Percentiles rank a stretch among this genome's conserved stretches.
phyloP scores from a whole-genome alignment of 2,329 filamentous ascomycete genomes.

The Exserohilum rostratum region DNA sequence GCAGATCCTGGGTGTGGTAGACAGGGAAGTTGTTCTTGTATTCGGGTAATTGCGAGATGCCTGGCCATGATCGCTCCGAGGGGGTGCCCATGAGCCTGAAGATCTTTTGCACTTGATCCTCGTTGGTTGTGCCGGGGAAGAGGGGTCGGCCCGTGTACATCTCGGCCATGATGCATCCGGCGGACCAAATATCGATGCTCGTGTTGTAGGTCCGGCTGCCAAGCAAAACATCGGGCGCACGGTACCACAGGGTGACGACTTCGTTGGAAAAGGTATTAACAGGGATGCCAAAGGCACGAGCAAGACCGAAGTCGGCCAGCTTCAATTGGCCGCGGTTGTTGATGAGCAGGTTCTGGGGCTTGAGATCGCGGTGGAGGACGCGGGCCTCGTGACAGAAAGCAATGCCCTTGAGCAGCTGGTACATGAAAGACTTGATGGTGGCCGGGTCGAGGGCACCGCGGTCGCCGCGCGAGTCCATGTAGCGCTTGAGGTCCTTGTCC shows the following conservation, averaged over 20 bases:
- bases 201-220: constrained; percentile 97
- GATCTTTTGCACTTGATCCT: constrained; percentile 95
- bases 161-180: constrained; percentile 99
- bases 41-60: constrained; percentile 93
- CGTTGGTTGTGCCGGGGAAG: constrained; percentile 97
- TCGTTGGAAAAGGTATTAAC: constrained; percentile 99
- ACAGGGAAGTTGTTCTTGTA: constrained; percentile 96
- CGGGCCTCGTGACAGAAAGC: constrained; percentile 98
- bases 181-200: constrained; percentile 99
- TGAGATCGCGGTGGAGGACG: constrained; percentile 92
- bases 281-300: constrained; percentile 92
- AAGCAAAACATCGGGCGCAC: constrained; percentile 91
- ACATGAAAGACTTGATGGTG: constrained; percentile 99
- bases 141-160: constrained; percentile 97
- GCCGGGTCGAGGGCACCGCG: constrained; percentile 84
- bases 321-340: constrained; percentile 90
- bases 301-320: constrained; percentile 91
- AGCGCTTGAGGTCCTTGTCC: constrained; percentile 98
- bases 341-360: constrained; percentile 95
- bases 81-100: constrained; percentile 99
- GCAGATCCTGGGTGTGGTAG: constrained; percentile 89
- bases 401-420: constrained; percentile 92
- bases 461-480: constrained; percentile 94
- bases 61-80: constrained; percentile 92
- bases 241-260: constrained; percentile 97